These are phyloP conservation scores for Daldinia bambusicola DNA, from an alignment of 495 filamentous ascomycete genomes.

Conservation along the genomic window DNA sequence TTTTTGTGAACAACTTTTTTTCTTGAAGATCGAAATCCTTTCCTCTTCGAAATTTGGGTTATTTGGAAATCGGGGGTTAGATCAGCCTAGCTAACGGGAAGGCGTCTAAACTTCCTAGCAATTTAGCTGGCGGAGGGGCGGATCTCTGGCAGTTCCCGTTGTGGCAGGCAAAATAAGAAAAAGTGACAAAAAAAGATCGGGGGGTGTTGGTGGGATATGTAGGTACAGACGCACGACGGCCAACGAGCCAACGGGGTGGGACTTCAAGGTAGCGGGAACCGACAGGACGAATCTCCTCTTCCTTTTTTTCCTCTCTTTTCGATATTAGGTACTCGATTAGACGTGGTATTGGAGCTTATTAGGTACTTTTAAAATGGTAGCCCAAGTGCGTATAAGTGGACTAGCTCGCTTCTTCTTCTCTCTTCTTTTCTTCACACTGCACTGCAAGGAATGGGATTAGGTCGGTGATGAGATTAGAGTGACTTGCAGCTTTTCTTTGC, in stretches of 20 bases:
- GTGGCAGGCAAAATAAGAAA: conserved; percentile 20
- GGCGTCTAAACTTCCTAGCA: conserved; percentile 27
- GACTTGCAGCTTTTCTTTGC: conserved; percentile 20
- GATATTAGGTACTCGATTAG: background rate
- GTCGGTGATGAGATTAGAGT: conserved; percentile 38
- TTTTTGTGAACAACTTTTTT: background rate
- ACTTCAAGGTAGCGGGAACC: background rate
- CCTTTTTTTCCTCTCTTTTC: background rate
- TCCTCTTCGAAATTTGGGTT: conserved; percentile 22
- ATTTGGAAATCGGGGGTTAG: conserved; percentile 4
- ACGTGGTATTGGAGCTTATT: conserved; percentile 6
- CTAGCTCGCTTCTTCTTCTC: conserved; percentile 11
- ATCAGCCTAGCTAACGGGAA: conserved; percentile 13
- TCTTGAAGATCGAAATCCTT: conserved; percentile 3
- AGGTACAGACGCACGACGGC: conserved; percentile 44
- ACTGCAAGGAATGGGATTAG: conserved; percentile 44
- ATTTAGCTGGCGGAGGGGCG: conserved; percentile 30
- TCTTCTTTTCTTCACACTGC: conserved; percentile 26
- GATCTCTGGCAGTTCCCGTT: conserved; percentile 30
- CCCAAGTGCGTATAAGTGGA: background rate
- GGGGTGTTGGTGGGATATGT: conserved; percentile 41
- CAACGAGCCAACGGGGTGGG: conserved; percentile 36
- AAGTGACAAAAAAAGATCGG: conserved; percentile 33
- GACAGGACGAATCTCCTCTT: too few species aligned
- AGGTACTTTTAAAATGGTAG: conserved; percentile 13